A percentile compares a stretch with the other conserved stretches of the same genome.
These are phyloP conservation scores for Catharanthus roseus DNA, from an alignment of 257 asterid species.

Conservation along the genomic window DNA sequence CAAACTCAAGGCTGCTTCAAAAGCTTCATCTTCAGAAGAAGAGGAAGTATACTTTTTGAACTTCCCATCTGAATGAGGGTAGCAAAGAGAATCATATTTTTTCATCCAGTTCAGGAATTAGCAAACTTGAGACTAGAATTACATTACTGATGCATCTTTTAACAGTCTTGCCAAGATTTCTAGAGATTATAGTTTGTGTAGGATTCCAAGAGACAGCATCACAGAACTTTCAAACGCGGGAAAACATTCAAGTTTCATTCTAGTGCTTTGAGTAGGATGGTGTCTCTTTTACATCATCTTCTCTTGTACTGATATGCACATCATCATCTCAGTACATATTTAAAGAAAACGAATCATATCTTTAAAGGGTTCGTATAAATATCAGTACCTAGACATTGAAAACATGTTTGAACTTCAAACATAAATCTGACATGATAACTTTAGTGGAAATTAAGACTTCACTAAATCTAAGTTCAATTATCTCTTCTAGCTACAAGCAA, in stretches of 20 bases:
- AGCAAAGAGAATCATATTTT: background rate
- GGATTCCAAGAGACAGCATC: background rate
- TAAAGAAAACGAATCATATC: background rate
- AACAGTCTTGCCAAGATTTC: background rate
- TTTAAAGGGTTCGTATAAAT: background rate
- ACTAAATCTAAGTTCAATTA: background rate
- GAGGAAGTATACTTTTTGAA: slow-evolving; percentile 21
- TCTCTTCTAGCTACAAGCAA: background rate
- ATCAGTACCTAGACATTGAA: background rate
- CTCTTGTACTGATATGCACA: background rate
- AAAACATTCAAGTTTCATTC: background rate
- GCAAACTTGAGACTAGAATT: background rate
- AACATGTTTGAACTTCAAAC: background rate
- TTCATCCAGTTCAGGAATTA: background rate
- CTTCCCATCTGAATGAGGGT: slow-evolving; percentile 36
- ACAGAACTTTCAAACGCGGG: background rate
- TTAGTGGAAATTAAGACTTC: background rate
- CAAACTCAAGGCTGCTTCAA: slow-evolving; percentile 19
- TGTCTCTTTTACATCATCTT: too few relatives aligned
- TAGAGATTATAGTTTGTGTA: background rate
- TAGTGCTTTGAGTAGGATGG: background rate
- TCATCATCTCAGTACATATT: background rate
- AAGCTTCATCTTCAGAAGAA: slow-evolving; percentile 23
- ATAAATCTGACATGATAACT: background rate
- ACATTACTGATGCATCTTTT: background rate